phyloP scores from a whole-genome alignment of 257 asterid genomes.

The Eustoma russellianum region DNA sequence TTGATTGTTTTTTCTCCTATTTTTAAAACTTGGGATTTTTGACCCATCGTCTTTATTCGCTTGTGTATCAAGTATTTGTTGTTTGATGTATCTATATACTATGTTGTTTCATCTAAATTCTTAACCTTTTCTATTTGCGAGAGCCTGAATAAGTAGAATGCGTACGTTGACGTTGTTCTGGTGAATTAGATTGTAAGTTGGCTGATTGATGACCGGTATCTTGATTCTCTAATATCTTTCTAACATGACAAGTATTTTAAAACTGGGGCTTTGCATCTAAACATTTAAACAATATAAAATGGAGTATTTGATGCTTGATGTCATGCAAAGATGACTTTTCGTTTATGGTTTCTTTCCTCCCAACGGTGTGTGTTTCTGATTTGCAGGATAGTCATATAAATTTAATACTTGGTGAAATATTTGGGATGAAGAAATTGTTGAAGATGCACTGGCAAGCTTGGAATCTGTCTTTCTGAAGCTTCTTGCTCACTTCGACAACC shows the following conservation, averaged over 20 bases:
- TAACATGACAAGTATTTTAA: no score
- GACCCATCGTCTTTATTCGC: no score
- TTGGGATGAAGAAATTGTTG: conserved; percentile 47
- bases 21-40: no score
- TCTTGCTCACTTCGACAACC: conserved; percentile 42
- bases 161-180: not conserved
- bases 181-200: not conserved
- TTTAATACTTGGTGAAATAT: conserved; percentile 50
- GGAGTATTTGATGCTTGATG: conserved; percentile 5
- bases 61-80: no score
- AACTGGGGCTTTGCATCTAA: conserved; percentile 7
- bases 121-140: no score
- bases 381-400: conserved; percentile 47
- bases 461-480: conserved; percentile 62
- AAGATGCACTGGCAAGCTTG: conserved; percentile 47
- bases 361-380: not conserved
- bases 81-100: no score
- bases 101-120: no score
- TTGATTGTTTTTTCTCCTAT: not conserved
- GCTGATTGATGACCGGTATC: not conserved
- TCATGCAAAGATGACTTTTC: not conserved
- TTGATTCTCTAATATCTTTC: not conserved
- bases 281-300: not conserved
- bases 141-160: not conserved
- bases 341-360: conserved; percentile 7